These are phyloP conservation scores for Phytophthora ramorum DNA, from an alignment of 352 stramenopile species.

Conservation along the genomic window DNA sequence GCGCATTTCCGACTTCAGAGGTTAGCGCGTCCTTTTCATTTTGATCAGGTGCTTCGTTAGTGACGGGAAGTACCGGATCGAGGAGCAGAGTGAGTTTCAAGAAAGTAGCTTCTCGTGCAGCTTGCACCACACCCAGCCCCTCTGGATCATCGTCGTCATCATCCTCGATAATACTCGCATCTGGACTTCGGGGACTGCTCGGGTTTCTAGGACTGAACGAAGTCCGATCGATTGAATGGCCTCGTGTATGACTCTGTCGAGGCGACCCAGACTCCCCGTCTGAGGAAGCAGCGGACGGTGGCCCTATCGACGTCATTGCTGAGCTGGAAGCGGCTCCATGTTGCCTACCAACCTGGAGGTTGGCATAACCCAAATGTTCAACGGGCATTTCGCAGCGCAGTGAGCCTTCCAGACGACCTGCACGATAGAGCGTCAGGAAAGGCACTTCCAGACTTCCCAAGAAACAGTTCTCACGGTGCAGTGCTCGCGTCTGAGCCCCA, in stretches of 20 bases:
- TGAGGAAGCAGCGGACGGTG: slow-evolving; percentile 18
- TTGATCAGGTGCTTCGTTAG: neutral
- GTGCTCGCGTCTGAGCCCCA: slow-evolving; percentile 38
- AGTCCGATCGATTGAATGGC: slow-evolving; percentile 7
- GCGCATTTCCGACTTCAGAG: slow-evolving; percentile 22
- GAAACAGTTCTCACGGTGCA: slow-evolving; percentile 84
- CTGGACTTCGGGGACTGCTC: slow-evolving; percentile 8
- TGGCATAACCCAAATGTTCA: slow-evolving; percentile 88
- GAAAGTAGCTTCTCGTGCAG: slow-evolving; percentile 76
- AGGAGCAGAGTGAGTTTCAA: slow-evolving; percentile 90
- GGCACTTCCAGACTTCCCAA: slow-evolving; percentile 87
- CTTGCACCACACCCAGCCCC: slow-evolving; percentile 39
- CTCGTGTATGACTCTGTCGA: slow-evolving; percentile 19
- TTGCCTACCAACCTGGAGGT: slow-evolving; percentile 33
- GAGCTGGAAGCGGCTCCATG: slow-evolving; percentile 9
- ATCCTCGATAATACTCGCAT: slow-evolving; percentile 21
- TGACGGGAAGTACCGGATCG: slow-evolving; percentile 75
- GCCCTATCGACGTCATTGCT: slow-evolving; percentile 8
- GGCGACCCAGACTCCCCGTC: slow-evolving; percentile 22
- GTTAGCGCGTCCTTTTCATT: slow-evolving; percentile 32
- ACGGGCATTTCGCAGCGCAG: slow-evolving; percentile 84
- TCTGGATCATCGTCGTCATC: slow-evolving; percentile 46
- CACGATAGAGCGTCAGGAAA: slow-evolving; percentile 89
- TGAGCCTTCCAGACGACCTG: slow-evolving; percentile 78
- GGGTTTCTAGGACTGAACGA: slow-evolving; percentile 13